phyloP scores from a whole-genome alignment of 805 yeast species.

The Lipomyces oligophaga region DNA sequence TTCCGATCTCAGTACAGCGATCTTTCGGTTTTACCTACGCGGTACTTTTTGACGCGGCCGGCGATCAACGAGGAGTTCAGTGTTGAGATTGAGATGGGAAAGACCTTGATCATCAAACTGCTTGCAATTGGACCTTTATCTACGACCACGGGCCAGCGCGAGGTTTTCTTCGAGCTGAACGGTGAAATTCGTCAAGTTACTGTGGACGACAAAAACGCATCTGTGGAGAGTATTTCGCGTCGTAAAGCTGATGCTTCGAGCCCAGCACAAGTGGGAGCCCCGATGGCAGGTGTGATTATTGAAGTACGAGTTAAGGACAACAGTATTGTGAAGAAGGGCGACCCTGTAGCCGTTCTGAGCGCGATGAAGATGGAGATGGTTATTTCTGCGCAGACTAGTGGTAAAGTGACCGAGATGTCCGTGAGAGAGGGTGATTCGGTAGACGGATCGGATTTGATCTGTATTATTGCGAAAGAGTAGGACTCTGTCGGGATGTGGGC shows the following conservation, averaged over 20 bases:
- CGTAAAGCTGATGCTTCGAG: slow-evolving; percentile 86
- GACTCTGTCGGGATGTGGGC: too few relatives aligned
- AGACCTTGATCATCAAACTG: slow-evolving; percentile 81
- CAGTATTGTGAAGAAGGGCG: slow-evolving; percentile 90
- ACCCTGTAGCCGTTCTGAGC: slow-evolving; percentile 85
- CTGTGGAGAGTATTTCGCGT: slow-evolving; percentile 78
- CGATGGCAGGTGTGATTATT: slow-evolving; percentile 98
- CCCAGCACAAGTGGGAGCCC: slow-evolving; percentile 93
- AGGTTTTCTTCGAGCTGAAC: slow-evolving; percentile 94
- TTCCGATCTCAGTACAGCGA: slow-evolving; percentile 79
- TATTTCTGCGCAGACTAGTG: slow-evolving; percentile 84
- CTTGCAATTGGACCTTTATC: slow-evolving; percentile 91
- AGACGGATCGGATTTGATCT: slow-evolving; percentile 87
- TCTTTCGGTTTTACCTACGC: slow-evolving; percentile 88
- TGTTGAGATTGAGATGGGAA: slow-evolving; percentile 92
- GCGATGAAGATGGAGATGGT: slow-evolving; percentile 99
- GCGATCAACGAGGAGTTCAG: slow-evolving; percentile 81
- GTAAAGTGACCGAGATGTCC: slow-evolving; percentile 70
- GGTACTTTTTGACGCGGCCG: slow-evolving; percentile 83
- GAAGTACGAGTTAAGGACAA: slow-evolving; percentile 91
- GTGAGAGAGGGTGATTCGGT: slow-evolving; percentile 92
- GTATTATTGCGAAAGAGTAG: slow-evolving; percentile 54
- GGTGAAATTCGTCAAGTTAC: slow-evolving; percentile 97
- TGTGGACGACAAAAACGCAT: slow-evolving; percentile 80
- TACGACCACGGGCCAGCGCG: slow-evolving; percentile 82